Percentiles rank a stretch among this genome's conserved stretches.
Evolutionary conservation across 768 basidiomycete species (phyloP).

Genomic region (Udeniomyces megalosporus): DNA sequence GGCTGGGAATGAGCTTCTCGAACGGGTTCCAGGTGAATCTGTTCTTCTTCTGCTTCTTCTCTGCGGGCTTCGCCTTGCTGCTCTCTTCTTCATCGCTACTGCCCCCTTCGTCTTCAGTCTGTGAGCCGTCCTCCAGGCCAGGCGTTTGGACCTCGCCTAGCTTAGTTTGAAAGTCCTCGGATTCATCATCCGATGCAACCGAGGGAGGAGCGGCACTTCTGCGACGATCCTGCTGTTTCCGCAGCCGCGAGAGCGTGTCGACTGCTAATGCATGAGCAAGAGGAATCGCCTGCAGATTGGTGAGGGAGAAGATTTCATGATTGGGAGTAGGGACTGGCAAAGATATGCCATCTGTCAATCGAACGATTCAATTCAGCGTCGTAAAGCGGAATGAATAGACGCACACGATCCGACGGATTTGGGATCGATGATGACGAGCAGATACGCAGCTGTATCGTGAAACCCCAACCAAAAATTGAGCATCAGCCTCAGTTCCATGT

Average conservation of each 20-base stretch:
- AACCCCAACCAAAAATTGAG: background rate
- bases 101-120: background rate
- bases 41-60: background rate
- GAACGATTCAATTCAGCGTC: background rate
- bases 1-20: background rate
- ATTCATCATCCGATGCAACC: background rate
- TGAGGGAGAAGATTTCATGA: constrained; percentile 5
- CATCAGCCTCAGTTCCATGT: background rate
- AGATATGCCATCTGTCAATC: background rate
- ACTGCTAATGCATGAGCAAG: background rate
- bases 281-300: constrained; percentile 8
- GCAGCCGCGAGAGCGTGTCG: background rate
- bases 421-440: constrained; percentile 12
- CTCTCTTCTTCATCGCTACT: background rate
- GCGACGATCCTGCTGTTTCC: background rate
- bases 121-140: background rate
- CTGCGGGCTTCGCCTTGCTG: background rate
- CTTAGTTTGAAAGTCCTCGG: no score
- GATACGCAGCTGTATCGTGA: constrained; percentile 3
- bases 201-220: background rate
- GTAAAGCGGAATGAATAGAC: background rate
- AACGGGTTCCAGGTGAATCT: constrained; percentile 12
- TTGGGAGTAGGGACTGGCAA: constrained; percentile 3
- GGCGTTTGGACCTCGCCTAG: constrained; percentile 1
- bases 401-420: constrained; percentile 7